Conservation (phyloP, 768 basidiomycete species). For the Mycena albidolilacea region DNA sequence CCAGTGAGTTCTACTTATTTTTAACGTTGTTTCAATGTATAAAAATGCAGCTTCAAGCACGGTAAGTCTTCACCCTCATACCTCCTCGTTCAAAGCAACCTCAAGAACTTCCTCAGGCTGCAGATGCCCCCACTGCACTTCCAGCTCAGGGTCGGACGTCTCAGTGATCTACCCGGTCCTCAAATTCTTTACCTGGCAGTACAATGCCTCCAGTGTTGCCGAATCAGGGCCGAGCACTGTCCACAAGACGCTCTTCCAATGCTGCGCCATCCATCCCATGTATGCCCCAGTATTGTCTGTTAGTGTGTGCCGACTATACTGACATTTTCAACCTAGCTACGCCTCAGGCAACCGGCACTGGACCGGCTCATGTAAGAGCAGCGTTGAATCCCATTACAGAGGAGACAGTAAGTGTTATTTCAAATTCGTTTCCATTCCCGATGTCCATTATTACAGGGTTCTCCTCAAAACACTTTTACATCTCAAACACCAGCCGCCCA, state of each 20-base stretch:
- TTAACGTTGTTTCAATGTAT: conserved; percentile 1
- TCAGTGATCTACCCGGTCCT: not conserved
- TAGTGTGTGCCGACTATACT: too few species aligned
- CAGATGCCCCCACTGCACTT: not conserved
- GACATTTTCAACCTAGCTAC: not conserved
- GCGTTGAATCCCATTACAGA: not conserved
- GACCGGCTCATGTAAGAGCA: not conserved
- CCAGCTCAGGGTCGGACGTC: not conserved
- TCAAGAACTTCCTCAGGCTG: not conserved
- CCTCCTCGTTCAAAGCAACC: not conserved
- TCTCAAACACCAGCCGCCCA: not conserved
- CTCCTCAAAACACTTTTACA: not conserved
- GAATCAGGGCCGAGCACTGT: not conserved
- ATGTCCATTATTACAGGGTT: not conserved
- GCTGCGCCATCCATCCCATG: not conserved
- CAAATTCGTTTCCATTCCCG: not conserved
- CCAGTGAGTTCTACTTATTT: not conserved
- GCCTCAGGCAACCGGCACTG: not conserved
- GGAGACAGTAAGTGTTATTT: not conserved
- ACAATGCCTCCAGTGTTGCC: too few species aligned
- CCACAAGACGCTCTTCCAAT: not conserved
- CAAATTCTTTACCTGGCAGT: not conserved
- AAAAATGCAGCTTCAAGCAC: conserved; percentile 7
- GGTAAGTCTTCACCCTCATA: not conserved
- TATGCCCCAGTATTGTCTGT: too few species aligned